Conservation (phyloP, 148 eudicot genomes). For the Fagopyrum tataricum region DNA sequence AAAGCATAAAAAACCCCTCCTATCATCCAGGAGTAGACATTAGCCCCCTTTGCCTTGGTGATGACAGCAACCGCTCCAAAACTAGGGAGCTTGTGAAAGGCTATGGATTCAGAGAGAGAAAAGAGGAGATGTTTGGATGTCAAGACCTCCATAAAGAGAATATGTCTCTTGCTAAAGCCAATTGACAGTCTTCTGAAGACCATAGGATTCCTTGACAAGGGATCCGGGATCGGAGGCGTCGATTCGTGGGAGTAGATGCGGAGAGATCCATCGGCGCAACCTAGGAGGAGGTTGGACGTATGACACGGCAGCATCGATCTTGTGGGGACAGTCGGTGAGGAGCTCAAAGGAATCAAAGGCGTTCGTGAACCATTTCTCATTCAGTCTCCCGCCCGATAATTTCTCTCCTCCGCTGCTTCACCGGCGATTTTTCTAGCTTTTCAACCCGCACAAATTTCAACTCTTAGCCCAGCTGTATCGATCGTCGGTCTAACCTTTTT, state of each 20-base stretch:
- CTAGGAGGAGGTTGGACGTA: constrained; percentile 55
- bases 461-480: too few species aligned
- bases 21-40: constrained; percentile 83
- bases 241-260: constrained; percentile 60
- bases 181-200: constrained; percentile 42
- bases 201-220: constrained; percentile 50
- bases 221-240: constrained; percentile 28
- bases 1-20: constrained; percentile 74
- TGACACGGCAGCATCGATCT: constrained; percentile 78
- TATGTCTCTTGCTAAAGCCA: constrained; percentile 60
- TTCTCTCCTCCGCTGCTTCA: too few species aligned
- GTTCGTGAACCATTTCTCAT: constrained; percentile 65
- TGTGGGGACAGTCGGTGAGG: constrained; percentile 31
- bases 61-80: constrained; percentile 83
- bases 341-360: constrained; percentile 74
- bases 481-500: too few species aligned
- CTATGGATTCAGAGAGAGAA: constrained; percentile 77
- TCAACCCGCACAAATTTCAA: too few species aligned
- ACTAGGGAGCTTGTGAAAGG: constrained; percentile 66
- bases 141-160: constrained; percentile 63
- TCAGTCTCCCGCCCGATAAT: too few species aligned
- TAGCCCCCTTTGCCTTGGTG: constrained; percentile 90
- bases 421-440: too few species aligned
- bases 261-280: constrained; percentile 75
- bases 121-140: constrained; percentile 59